Conservation (phyloP, 2,329 filamentous ascomycete genomes). For the Trichoderma semiorbis region DNA sequence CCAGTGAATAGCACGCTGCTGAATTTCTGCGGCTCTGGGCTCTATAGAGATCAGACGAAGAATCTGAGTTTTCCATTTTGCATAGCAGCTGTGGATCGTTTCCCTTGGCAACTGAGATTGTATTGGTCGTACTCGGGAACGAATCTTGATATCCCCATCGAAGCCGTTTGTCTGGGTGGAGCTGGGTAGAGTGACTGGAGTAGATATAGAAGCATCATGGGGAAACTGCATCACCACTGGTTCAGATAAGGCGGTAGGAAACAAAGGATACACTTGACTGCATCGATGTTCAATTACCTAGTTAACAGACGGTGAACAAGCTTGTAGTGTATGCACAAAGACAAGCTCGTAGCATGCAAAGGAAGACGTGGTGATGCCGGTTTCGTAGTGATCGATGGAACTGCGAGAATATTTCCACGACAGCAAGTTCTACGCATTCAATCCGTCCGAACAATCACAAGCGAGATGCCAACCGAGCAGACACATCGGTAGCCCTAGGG, state of each 20-base stretch:
- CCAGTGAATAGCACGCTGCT: not conserved
- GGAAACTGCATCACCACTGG: not conserved
- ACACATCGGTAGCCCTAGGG: rapidly evolving
- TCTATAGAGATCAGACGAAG: not conserved
- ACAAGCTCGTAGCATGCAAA: not conserved
- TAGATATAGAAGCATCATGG: not conserved
- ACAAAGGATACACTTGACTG: not conserved
- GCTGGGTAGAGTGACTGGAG: rapidly evolving
- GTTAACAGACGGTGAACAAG: not conserved
- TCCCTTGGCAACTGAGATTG: not conserved
- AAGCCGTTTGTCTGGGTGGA: not conserved
- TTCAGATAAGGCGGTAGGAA: not conserved
- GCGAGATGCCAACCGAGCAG: not conserved
- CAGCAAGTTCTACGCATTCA: not conserved
- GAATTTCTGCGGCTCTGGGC: not conserved
- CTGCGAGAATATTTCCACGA: not conserved
- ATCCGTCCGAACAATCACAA: not conserved
- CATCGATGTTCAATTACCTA: not conserved
- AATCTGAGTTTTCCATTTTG: not conserved
- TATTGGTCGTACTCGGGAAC: not conserved
- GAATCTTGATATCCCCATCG: not conserved
- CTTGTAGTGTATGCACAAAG: not conserved
- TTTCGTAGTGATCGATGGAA: not conserved
- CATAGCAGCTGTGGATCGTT: not conserved
- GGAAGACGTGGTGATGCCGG: not conserved